These are phyloP conservation scores for Venturia pyrina DNA, from an alignment of 2,329 filamentous ascomycete species.

Conservation along the genomic window DNA sequence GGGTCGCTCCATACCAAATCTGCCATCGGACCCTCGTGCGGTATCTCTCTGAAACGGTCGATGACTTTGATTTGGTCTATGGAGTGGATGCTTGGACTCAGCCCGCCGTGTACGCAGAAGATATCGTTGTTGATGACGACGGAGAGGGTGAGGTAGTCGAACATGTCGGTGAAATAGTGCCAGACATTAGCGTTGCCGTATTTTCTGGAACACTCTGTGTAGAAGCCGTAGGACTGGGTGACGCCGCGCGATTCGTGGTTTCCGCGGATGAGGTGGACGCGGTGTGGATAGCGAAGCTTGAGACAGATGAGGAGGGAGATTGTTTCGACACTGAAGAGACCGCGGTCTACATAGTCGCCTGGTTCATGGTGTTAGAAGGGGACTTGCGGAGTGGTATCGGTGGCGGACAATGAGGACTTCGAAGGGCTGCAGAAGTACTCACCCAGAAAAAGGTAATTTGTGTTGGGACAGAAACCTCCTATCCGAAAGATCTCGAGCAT, in stretches of 20 bases:
- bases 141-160: slow-evolving; percentile 91
- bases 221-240: slow-evolving; percentile 98
- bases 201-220: slow-evolving; percentile 94
- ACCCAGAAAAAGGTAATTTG: slow-evolving; percentile 97
- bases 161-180: slow-evolving; percentile 99
- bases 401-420: slow-evolving; percentile 9
- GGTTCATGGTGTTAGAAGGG: slow-evolving; percentile 8
- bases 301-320: slow-evolving; percentile 96
- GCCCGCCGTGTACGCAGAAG: slow-evolving; percentile 92
- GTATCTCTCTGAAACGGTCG: slow-evolving; percentile 95
- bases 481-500: slow-evolving; percentile 99
- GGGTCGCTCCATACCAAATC: slow-evolving; percentile 98
- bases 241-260: slow-evolving; percentile 98
- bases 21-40: slow-evolving; percentile 98
- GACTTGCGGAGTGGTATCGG: neutral
- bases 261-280: slow-evolving; percentile 90
- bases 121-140: slow-evolving; percentile 99
- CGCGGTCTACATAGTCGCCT: slow-evolving; percentile 97
- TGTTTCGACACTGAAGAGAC: slow-evolving; percentile 97
- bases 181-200: slow-evolving; percentile 98
- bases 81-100: slow-evolving; percentile 68
- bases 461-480: slow-evolving; percentile 92
- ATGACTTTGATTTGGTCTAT: slow-evolving; percentile 99
- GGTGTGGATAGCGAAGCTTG: slow-evolving; percentile 90
- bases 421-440: slow-evolving; percentile 16